Conservation (phyloP, 768 basidiomycete species). For the Leccinum disarticulatum region DNA sequence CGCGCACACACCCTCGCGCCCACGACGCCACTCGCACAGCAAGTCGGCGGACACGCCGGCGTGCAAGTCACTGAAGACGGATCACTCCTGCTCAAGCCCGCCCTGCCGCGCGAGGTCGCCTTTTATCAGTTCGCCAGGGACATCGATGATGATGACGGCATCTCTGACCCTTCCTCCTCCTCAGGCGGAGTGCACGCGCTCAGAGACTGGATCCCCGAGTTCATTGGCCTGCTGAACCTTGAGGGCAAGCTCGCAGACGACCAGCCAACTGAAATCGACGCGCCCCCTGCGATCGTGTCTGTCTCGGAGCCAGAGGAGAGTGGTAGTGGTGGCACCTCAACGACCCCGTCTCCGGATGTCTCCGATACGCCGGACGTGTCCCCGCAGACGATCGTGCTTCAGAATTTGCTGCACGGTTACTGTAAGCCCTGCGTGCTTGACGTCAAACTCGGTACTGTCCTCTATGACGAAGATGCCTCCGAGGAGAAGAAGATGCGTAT, state of each 20-base stretch:
- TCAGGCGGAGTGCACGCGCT: slow-evolving; percentile 30
- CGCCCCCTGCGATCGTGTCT: slow-evolving; percentile 24
- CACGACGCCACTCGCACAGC: slow-evolving; percentile 43
- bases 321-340: slow-evolving; percentile 29
- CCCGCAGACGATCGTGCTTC: slow-evolving; percentile 75
- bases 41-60: slow-evolving; percentile 83
- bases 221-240: slow-evolving; percentile 76
- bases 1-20: slow-evolving; percentile 24
- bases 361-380: background rate
- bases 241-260: slow-evolving; percentile 43
- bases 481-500: slow-evolving; percentile 79
- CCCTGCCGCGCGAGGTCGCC: slow-evolving; percentile 57
- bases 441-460: slow-evolving; percentile 86
- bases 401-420: slow-evolving; percentile 78
- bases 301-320: slow-evolving; percentile 31
- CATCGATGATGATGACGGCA: background rate
- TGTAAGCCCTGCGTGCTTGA: slow-evolving; percentile 84
- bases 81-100: slow-evolving; percentile 80
- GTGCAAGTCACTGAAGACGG: slow-evolving; percentile 71
- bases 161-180: slow-evolving; percentile 22
- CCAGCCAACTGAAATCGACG: slow-evolving; percentile 4
- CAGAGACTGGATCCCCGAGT: slow-evolving; percentile 66
- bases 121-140: slow-evolving; percentile 64
- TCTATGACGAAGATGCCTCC: slow-evolving; percentile 70
- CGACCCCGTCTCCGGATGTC: slow-evolving; percentile 31